Conservation (phyloP, 805 yeast genomes). For the Nakazawaea sp. region DNA sequence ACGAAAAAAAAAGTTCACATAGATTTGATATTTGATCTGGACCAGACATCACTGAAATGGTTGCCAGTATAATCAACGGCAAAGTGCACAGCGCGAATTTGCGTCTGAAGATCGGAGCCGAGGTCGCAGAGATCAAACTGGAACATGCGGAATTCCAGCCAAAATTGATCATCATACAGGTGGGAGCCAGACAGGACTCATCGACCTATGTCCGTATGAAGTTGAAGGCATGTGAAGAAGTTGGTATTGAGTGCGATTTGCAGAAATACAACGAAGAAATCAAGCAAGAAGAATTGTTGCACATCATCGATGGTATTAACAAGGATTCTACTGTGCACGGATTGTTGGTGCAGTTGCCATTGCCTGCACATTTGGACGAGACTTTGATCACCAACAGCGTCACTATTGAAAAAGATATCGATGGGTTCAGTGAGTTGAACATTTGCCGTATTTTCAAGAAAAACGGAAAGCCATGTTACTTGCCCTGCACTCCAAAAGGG, state of each 20-base stretch:
- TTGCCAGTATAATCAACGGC: constrained; percentile 47
- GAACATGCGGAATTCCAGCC: constrained; percentile 55
- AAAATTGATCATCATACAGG: constrained; percentile 63
- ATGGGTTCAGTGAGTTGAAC: constrained; percentile 75
- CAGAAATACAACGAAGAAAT: constrained; percentile 52
- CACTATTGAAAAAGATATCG: constrained; percentile 65
- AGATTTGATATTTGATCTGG: too few species aligned
- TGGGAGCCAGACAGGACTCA: constrained; percentile 73
- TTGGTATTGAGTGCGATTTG: constrained; percentile 56
- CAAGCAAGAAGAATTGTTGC: constrained; percentile 49
- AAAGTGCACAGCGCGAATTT: constrained; percentile 41
- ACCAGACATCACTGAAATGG: constrained; percentile 16
- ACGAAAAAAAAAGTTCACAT: too few species aligned
- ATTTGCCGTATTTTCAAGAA: constrained; percentile 72
- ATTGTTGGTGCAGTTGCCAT: constrained; percentile 68
- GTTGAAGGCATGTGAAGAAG: constrained; percentile 67
- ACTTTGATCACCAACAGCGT: constrained; percentile 63
- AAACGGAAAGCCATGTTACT: constrained; percentile 62
- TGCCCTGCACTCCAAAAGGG: constrained; percentile 85
- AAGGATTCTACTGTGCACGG: constrained; percentile 59
- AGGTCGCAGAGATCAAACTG: constrained; percentile 33
- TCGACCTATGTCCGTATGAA: constrained; percentile 80
- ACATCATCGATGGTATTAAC: constrained; percentile 50
- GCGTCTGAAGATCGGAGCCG: constrained; percentile 41
- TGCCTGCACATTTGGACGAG: constrained; percentile 67